Base-by-base conservation (phyloP, 805 yeast species). In the Alloascoidea hylecoeti region DNA sequence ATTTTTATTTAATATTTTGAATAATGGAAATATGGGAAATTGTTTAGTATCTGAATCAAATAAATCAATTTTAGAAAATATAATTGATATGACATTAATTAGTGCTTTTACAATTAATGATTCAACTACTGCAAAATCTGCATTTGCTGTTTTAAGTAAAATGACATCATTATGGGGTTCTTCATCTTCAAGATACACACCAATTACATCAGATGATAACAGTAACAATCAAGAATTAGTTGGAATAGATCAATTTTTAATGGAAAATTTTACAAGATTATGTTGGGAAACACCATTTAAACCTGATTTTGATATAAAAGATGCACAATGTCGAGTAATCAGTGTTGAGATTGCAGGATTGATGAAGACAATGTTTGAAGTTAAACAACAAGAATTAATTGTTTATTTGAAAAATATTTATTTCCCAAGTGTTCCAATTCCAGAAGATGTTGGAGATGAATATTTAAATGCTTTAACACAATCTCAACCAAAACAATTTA, bases 221-320 rank as follows among this genome's bases (percentile, higher is more conserved):
- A 64, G 63, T 48, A 72, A 66, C 35, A 68, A 71, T 16, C 64
- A 67, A 32, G 60, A 68, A 17, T 59, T 82, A 37, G 88, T 79
- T 14, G 83, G 92, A 4, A 71, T 83, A 36, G 78, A 80, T 40
- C 75, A 72, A 34, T 72, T 73, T 49, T 66, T 88, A 41, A 72
- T 83, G 56, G 73, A 76, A 37, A 78, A 76, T 45, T 64, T 75
- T 17, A 68, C 86, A 3, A 69, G 78, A 37, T 59, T 83, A 39
- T 66, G 78, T 27, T 81, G 85, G 61, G 88, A 84, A 53, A 61
- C 85, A 36, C 84, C 94, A n/a, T 77, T 83, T 53, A 76, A 79
- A 46, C 70, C 76, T 27, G 68, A 69, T 28, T 76, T 78, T 48
- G 72, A 78, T 49, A 60, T 76, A 36, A 72, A 74, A 45, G 95